Base-by-base conservation (phyloP, 257 asterid species). In the Ilex asprella region DNA sequence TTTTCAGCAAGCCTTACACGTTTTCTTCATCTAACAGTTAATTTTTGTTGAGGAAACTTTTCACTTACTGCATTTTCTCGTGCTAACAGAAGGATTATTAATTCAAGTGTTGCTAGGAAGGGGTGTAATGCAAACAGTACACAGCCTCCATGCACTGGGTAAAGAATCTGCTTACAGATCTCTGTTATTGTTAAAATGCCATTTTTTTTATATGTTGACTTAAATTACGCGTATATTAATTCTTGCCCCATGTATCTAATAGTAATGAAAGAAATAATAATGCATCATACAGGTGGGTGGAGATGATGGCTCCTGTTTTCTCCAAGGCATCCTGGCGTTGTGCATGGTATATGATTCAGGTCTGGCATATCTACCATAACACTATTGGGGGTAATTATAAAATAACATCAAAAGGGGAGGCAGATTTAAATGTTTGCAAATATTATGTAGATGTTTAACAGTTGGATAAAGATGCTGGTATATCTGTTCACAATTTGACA, bases 271-370 rank as follows among this genome's bases (percentile, higher is more conserved):
- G 15, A 53, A 53, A 53, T 10, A 29, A 14, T 53, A 53, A 53
- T 53, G 15, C 15, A 29, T 57, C 43, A 27, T 35, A 55, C 77
- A 85, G 94, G 76, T 85, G 80, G 71, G 91, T 83, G 69, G 94
- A 88, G 81, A 79, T 83, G 94, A 85, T 85, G 95, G 94, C 94
- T 76, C 94, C 94, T 4, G 91, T 83, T 64, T 87, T 87, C 73
- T 85, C 96, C 2, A 72, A 69, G 52, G 80, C 74, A 69, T 83
- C 89, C 1, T 88, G 94, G 96, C 94, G 83, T 46, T 88, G 94
- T 51, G 73, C 78, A 0, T 88, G 96, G 94, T 70, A 82, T 73
- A 76, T 88, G 84, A 81, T 88, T 71, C 96, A 87, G 93, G 95
- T 87, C 43, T 35, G 66, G 14, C 4, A 10, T 46, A 35, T 35